These are phyloP conservation scores for Heliamphora pulchella DNA, from an alignment of 179 eudicot species.

Conservation along the genomic window DNA sequence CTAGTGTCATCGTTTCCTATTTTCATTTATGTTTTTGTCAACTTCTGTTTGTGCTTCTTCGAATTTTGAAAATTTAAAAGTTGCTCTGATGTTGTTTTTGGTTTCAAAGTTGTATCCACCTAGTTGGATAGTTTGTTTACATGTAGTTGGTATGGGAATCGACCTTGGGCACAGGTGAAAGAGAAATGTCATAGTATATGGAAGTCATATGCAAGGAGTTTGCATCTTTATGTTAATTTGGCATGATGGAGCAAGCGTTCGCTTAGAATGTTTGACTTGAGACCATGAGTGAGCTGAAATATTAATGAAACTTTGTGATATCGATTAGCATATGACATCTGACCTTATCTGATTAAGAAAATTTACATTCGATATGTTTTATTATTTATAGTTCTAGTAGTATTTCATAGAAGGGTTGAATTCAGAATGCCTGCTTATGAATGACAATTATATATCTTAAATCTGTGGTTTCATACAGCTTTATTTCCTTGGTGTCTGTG, in stretches of 20 bases:
- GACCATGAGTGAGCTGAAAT: background rate
- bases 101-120: background rate
- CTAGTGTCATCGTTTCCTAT: too few relatives aligned
- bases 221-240: background rate
- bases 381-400: background rate
- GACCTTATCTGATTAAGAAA: background rate
- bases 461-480: background rate
- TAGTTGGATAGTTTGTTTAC: background rate
- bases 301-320: background rate
- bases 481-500: conserved; percentile 4
- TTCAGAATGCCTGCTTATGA: background rate
- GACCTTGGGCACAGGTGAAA: background rate
- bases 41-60: background rate
- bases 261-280: background rate
- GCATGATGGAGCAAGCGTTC: background rate
- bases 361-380: background rate
- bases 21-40: background rate
- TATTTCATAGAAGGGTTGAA: background rate
- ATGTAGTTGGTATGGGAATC: background rate
- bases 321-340: background rate
- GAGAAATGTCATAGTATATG: background rate
- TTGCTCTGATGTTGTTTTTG: background rate
- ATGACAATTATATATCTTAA: background rate
- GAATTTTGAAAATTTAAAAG: background rate
- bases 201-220: background rate